A percentile compares a stretch with the other conserved stretches of the same genome.
Conservation (phyloP, 1,139 yeast species). For the Suhomyces yuchorum region DNA sequence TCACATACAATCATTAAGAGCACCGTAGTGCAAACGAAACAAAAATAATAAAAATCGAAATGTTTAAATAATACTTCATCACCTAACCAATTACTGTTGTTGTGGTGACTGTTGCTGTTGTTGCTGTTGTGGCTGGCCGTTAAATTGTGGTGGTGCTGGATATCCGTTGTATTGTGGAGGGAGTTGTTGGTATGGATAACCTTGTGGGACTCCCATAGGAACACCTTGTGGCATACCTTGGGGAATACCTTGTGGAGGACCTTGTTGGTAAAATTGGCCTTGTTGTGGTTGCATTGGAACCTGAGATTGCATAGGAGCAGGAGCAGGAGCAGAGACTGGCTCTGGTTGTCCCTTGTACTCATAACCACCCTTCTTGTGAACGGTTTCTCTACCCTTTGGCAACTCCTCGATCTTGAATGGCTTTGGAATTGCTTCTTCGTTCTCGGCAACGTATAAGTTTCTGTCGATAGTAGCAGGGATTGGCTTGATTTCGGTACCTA, state of each 20-base stretch:
- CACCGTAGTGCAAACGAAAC: conserved; percentile 1
- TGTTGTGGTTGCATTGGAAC: neutral
- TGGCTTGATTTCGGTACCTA: conserved; percentile 96
- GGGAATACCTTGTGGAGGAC: conserved; percentile 21
- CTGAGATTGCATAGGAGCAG: conserved; percentile 18
- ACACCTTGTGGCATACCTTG: conserved; percentile 10
- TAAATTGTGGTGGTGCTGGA: conserved; percentile 24
- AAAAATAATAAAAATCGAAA: conserved; percentile 1
- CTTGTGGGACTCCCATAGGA: conserved; percentile 18
- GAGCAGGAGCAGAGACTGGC: conserved; percentile 11
- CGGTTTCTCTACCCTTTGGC: conserved; percentile 53
- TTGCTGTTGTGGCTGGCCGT: conserved; percentile 18
- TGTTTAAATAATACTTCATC: neutral
- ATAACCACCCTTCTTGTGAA: conserved; percentile 40
- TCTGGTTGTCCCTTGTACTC: conserved; percentile 56
- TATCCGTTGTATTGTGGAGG: conserved; percentile 33
- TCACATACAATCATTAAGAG: conserved; percentile 3
- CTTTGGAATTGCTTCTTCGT: conserved; percentile 74
- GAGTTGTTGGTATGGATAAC: conserved; percentile 22
- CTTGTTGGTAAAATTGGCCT: conserved; percentile 9
- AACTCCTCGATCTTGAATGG: conserved; percentile 79
- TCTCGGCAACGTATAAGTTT: conserved; percentile 84
- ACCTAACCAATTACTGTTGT: conserved; percentile 7
- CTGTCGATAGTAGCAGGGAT: conserved; percentile 91
- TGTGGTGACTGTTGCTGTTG: conserved; percentile 16